phyloP scores from a whole-genome alignment of 495 filamentous ascomycete genomes.

The Bacidia rubella region DNA sequence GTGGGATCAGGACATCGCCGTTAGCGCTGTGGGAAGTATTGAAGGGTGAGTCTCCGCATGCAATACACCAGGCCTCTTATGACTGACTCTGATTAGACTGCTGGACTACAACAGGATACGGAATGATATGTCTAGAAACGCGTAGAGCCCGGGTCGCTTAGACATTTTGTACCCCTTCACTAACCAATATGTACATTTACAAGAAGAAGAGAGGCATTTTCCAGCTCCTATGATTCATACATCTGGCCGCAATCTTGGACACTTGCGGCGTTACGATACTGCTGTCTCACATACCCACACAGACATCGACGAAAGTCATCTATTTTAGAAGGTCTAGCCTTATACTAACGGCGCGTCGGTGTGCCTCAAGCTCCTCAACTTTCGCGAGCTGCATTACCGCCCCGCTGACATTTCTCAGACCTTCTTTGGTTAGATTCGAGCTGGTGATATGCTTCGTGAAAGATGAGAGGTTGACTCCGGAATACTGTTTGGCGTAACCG shows the following conservation, averaged over 20 bases:
- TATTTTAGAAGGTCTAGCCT: conserved; percentile 38
- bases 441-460: conserved; percentile 96
- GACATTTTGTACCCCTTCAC: background rate
- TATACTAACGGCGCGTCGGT: conserved; percentile 82
- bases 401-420: conserved; percentile 63
- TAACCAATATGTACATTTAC: background rate
- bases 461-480: conserved; percentile 85
- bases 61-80: background rate
- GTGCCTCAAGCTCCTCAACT: conserved; percentile 90
- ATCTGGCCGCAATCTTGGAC: too few species aligned
- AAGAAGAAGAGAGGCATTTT: background rate
- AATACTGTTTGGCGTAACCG: conserved; percentile 95
- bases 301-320: background rate
- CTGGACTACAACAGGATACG: conserved; percentile 84
- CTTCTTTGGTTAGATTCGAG: conserved; percentile 74
- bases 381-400: conserved; percentile 90
- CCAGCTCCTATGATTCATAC: too few species aligned
- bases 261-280: too few species aligned
- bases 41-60: conserved; percentile 47
- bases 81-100: conserved; percentile 20
- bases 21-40: conserved; percentile 82
- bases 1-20: conserved; percentile 93
- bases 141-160: conserved; percentile 19
- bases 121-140: conserved; percentile 79
- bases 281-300: too few species aligned